phyloP scores from a whole-genome alignment of 1,139 yeast genomes.

The Torulaspora pretoriensis region DNA sequence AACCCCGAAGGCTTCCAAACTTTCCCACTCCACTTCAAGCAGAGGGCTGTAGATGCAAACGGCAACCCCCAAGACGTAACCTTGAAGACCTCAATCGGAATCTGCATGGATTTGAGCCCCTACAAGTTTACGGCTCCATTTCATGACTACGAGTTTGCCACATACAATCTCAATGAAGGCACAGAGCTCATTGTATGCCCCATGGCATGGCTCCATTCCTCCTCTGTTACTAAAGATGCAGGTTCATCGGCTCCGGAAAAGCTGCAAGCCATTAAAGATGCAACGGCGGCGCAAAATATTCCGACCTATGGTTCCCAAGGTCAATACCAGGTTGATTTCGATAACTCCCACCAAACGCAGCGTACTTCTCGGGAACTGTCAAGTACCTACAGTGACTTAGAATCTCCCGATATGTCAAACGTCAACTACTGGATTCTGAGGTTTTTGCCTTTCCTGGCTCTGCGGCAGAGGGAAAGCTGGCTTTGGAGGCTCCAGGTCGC shows the following conservation, averaged over 20 bases:
- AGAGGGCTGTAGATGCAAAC: slow-evolving; percentile 9
- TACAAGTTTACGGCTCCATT: slow-evolving; percentile 80
- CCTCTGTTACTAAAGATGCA: slow-evolving; percentile 36
- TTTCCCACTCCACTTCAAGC: slow-evolving; percentile 26
- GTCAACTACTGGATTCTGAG: slow-evolving; percentile 70
- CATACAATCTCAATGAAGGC: slow-evolving; percentile 45
- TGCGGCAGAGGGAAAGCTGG: slow-evolving; percentile 24
- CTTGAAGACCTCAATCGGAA: slow-evolving; percentile 59
- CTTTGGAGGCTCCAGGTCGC: slow-evolving; percentile 10
- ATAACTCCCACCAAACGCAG: slow-evolving; percentile 8
- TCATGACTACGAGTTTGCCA: slow-evolving; percentile 65
- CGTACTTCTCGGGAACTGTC: slow-evolving; percentile 17
- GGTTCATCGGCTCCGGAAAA: slow-evolving; percentile 20
- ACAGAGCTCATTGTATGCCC: slow-evolving; percentile 66
- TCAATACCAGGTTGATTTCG: slow-evolving; percentile 23
- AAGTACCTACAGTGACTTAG: slow-evolving; percentile 24
- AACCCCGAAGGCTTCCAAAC: slow-evolving; percentile 54
- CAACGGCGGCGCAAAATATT: slow-evolving; percentile 18
- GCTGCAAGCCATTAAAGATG: slow-evolving; percentile 15
- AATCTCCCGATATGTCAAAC: slow-evolving; percentile 40
- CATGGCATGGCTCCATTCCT: slow-evolving; percentile 79
- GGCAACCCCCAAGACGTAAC: slow-evolving; percentile 25
- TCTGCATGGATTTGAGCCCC: slow-evolving; percentile 95
- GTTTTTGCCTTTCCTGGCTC: slow-evolving; percentile 55
- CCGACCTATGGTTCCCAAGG: slow-evolving; percentile 30